A percentile compares a stretch with the other conserved stretches of the same genome.
Evolutionary conservation across 1,284 basidiomycete genomes (phyloP).

Genomic region (Cutaneotrichosporon cavernicola): DNA sequence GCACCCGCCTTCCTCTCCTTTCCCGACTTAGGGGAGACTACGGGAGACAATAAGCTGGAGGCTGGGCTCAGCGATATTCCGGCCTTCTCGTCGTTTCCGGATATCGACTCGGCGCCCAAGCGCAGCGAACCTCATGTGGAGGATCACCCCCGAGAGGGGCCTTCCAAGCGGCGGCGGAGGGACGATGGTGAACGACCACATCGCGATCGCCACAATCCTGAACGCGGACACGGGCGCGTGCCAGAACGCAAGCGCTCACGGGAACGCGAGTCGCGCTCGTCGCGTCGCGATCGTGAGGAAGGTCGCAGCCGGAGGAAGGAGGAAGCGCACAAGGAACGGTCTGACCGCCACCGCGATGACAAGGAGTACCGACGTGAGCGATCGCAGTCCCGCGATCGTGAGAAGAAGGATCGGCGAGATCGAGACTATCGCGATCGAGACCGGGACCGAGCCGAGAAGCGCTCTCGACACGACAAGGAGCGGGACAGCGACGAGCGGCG

Average conservation of each 20-base stretch:
- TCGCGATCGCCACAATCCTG: neutral
- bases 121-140: neutral
- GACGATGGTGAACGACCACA: neutral
- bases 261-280: neutral
- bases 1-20: constrained; percentile 22
- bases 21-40: constrained; percentile 12
- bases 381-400: neutral
- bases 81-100: constrained; percentile 27
- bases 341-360: neutral
- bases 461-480: neutral
- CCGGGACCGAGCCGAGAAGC: constrained; percentile 10
- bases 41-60: neutral
- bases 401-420: neutral
- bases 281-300: constrained; percentile 3
- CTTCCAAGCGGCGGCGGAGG: neutral
- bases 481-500: constrained; percentile 19
- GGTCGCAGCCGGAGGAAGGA: constrained; percentile 13
- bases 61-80: neutral
- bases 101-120: constrained; percentile 13
- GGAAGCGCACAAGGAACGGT: neutral
- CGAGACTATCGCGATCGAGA: constrained; percentile 5
- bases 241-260: neutral
- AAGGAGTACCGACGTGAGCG: constrained; percentile 8
- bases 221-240: neutral
- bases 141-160: neutral